Evolutionary conservation across 1,139 yeast species (phyloP), one percentile per base, ranked within the genome.

Genomic region (Hemisphaericaspora lyxosophila): DNA sequence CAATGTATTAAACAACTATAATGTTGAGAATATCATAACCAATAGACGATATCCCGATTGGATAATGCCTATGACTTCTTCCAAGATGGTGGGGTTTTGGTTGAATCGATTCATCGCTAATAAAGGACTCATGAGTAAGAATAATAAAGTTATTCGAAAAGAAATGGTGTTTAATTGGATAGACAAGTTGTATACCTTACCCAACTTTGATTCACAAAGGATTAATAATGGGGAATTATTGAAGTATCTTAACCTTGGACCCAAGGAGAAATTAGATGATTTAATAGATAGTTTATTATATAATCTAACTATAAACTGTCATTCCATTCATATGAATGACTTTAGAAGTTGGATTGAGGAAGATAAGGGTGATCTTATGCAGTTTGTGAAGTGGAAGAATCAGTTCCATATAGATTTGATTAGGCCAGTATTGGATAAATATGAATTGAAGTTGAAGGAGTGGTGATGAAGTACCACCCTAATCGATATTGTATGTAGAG

Each of bases 231-330:
- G 23, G 3, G 31, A 28, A 16, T 36, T 47, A 31, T 47, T 51
- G 33, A 39, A 33, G 16, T 50, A 35, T 35, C 34, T 47, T 16
- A 34, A 31, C 2, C 22, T 46, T 14, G 31, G 41, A 12, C 33
- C 43, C 16, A 43, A 45, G 5, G 52, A 53, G n/a, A 60, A 70
- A 46, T 42, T 61, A 12, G 75, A 70, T 46, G 75, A 70, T 49
- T 57, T 70, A 47, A 53, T 67, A 11, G 75, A 70, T 44, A 58
- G 70, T 15, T 51, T 66, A 13, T 47, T 70, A 26, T 70, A 70
- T 42, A 63, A 57, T 36, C 36, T 65, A 25, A 63, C 63, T n/a
- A 50, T 59, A 2, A 48, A 59, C 15, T 48, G 54, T 22, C 54
- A 57, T 31, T 38, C 59, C n/a, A 41, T 41, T 12, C 57, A 60